A percentile compares a stretch with the other conserved stretches of the same genome.
These are phyloP conservation scores for Xylaria sp. DNA, from an alignment of 2,329 filamentous ascomycete genomes.

Conservation along the genomic window DNA sequence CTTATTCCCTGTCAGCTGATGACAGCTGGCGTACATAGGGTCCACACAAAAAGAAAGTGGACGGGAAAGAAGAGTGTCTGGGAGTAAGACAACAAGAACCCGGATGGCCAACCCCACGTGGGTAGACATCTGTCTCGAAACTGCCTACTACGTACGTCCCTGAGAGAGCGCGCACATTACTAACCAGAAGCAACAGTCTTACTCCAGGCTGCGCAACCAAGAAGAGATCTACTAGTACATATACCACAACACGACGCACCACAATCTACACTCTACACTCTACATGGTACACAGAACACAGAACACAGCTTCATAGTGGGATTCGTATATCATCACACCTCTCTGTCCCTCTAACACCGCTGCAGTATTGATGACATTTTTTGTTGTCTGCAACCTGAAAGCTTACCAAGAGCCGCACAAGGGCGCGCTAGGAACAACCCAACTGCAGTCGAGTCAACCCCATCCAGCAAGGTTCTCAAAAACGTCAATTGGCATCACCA, in stretches of 20 bases:
- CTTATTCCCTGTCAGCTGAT: too few relatives aligned
- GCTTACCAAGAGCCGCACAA: not conserved
- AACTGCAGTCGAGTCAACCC: not conserved
- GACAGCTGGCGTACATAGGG: not conserved
- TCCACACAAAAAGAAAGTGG: not conserved
- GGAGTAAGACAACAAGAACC: not conserved
- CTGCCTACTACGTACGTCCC: too few relatives aligned
- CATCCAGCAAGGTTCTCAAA: constrained; percentile 37
- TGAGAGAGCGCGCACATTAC: not conserved
- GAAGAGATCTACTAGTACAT: not conserved
- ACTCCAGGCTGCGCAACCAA: not conserved
- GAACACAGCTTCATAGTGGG: not conserved
- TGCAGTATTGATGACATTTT: not conserved
- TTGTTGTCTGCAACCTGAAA: not conserved
- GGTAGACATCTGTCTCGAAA: not conserved
- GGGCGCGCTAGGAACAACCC: not conserved
- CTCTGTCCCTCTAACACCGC: not conserved
- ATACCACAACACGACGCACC: not conserved
- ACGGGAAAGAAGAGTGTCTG: not conserved
- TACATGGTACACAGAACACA: not conserved
- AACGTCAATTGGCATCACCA: constrained; percentile 3
- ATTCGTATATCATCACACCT: not conserved
- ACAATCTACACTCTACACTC: not conserved
- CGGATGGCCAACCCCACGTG: not conserved
- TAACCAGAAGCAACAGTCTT: not conserved